Evolutionary conservation across 495 filamentous ascomycete species (phyloP), one percentile per base, ranked within the genome.

Genomic region (Podospora pseudocomata): DNA sequence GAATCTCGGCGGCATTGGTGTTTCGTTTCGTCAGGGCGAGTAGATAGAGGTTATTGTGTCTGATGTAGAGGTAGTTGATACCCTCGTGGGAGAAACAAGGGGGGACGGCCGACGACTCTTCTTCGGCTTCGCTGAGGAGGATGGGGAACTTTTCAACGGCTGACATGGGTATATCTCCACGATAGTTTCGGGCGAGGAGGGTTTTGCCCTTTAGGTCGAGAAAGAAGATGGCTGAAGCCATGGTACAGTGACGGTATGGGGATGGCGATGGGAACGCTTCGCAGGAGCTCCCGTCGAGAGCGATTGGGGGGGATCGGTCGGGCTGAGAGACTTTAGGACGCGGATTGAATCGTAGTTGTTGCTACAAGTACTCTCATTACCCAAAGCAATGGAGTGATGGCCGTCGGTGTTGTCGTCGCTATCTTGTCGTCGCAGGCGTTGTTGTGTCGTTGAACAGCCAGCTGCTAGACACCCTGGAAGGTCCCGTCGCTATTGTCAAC

Each of bases 151-250:
- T 95, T 82, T 99, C 96, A 77, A 98, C 96, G 58, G 96, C 96
- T 65, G 93, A 96, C 96, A 99, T 98, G 78, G 96, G 96, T 74
- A 99, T 96, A 76, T 99, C 96, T 74, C 96, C 96, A 79, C 96
- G 88, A 81, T 99, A 99, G 82, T 98, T 99, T 76, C 96, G 91
- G 77, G 96, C 96, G 73, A 99, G 87, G 73, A 98, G 94, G 83
- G 96, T 97, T 93, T 99, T 99, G 90, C 96, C 96, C 91, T 99
- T 99, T 65, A 99, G 86, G 80, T 99, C 96, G 73, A 99, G 90
- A 79, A 99, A 99, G 86, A 99, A 99, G 77, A 99, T 77, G 57
- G 96, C 96, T 65, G 96, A 99, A 71, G 95, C 95, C 96, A 98
- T 99, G 76, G 75, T 85, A 61, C 59, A 4, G 59, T 58, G 56